Evolutionary conservation across 371 early-diverging fungal species (phyloP).

Genomic region (Nosema granulosis): DNA sequence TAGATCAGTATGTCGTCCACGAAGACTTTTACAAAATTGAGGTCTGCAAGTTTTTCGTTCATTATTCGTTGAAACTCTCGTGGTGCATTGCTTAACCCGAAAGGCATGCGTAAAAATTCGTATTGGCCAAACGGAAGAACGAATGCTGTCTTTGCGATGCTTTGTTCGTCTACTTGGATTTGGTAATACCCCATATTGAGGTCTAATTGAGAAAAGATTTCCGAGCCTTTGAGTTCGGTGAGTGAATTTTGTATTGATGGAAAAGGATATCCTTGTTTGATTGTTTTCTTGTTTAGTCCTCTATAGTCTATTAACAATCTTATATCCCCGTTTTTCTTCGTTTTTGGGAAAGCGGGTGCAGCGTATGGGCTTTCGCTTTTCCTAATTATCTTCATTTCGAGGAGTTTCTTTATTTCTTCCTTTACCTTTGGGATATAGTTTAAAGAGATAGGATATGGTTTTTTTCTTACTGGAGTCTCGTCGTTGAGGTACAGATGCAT

Average conservation of each 20-base stretch:
- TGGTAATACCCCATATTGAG: slow-evolving; percentile 2
- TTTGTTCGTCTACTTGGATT: neutral
- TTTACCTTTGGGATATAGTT: neutral
- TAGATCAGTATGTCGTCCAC: too few species aligned
- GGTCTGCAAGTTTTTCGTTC: neutral
- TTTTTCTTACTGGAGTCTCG: neutral
- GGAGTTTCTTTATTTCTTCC: slow-evolving; percentile 10
- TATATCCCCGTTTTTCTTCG: slow-evolving; percentile 19
- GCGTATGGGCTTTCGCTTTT: neutral
- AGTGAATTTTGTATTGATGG: slow-evolving; percentile 3
- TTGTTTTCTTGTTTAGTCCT: slow-evolving; percentile 4
- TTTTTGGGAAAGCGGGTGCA: slow-evolving; percentile 25
- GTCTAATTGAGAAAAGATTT: slow-evolving; percentile 9
- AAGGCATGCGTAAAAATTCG: slow-evolving; percentile 20
- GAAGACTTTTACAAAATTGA: slow-evolving; percentile 53
- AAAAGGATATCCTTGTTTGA: neutral
- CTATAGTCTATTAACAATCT: slow-evolving; percentile 38
- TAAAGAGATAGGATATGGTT: neutral
- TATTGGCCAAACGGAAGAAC: neutral
- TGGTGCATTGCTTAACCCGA: slow-evolving; percentile 27
- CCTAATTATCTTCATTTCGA: slow-evolving; percentile 14
- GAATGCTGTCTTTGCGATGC: slow-evolving; percentile 4
- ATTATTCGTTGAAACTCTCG: slow-evolving; percentile 24
- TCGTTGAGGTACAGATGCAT: neutral
- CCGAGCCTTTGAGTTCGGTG: neutral